A percentile compares a stretch with the other conserved stretches of the same genome.
Conservation (phyloP, 1,139 yeast species). For the Suhomyces ambrosiae region DNA sequence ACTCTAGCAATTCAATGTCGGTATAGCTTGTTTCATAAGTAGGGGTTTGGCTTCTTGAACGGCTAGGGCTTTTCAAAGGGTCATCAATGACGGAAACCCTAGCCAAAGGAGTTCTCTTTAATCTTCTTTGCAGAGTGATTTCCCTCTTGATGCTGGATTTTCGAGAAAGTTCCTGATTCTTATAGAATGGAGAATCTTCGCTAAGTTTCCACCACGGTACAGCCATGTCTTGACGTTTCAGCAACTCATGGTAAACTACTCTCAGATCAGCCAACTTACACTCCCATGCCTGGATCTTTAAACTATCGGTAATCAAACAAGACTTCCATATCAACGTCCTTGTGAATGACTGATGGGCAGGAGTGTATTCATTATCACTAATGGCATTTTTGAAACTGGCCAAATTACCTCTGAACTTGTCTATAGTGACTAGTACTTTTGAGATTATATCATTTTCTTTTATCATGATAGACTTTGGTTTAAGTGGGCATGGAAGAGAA, state of each 20-base stretch:
- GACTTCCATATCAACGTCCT: conserved; percentile 45
- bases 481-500: not conserved
- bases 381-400: conserved; percentile 34
- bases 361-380: conserved; percentile 35
- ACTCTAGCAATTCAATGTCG: conserved; percentile 31
- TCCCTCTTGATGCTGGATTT: conserved; percentile 9
- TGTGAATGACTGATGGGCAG: conserved; percentile 25
- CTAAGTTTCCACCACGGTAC: conserved; percentile 45
- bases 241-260: conserved; percentile 41
- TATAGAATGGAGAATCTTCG: conserved; percentile 33
- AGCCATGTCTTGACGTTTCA: conserved; percentile 33
- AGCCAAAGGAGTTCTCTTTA: conserved; percentile 9
- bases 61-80: conserved; percentile 12
- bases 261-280: conserved; percentile 32
- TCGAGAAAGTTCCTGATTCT: conserved; percentile 17
- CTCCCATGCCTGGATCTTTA: conserved; percentile 42
- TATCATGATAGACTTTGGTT: conserved; percentile 18
- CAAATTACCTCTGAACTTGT: conserved; percentile 40
- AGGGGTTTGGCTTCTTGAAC: conserved; percentile 10
- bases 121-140: conserved; percentile 4
- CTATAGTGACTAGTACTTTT: conserved; percentile 40
- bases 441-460: conserved; percentile 43
- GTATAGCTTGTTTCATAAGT: conserved; percentile 11
- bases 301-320: conserved; percentile 40
- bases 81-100: conserved; percentile 12